Conservation (phyloP, 345 rosid genomes). For the Euphorbia peplus region DNA sequence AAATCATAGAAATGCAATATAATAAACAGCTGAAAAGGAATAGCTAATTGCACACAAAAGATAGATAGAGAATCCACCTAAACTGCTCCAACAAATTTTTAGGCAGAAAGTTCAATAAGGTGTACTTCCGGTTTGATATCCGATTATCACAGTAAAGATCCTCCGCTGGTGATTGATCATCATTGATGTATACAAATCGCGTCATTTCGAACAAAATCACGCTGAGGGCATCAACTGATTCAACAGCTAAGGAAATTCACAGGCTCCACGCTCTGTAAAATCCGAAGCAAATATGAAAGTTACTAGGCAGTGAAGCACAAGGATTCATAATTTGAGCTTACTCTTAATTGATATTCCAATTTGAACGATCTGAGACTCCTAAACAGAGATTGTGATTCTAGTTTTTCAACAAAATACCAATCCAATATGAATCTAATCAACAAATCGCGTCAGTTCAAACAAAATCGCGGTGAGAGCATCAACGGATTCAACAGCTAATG, state of each 20-base stretch:
- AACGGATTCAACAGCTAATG: neutral
- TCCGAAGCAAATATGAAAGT: neutral
- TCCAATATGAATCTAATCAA: no score
- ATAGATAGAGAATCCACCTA: conserved; percentile 51
- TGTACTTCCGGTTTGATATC: conserved; percentile 86
- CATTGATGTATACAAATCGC: conserved; percentile 83
- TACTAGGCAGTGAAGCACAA: neutral
- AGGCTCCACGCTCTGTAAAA: neutral
- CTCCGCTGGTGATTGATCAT: conserved; percentile 58
- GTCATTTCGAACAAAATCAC: conserved; percentile 53
- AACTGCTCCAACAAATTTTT: conserved; percentile 95
- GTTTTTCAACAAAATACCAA: neutral
- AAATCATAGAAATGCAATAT: neutral
- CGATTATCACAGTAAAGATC: conserved; percentile 79
- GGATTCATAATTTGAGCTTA: neutral
- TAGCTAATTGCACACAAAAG: neutral
- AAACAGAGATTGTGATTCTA: neutral
- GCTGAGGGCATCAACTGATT: neutral
- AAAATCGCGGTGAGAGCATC: conserved; percentile 17
- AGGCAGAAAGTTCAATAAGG: conserved; percentile 78
- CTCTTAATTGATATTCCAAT: neutral
- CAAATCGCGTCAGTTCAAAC: conserved; percentile 74
- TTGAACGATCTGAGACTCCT: neutral
- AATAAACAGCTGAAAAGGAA: neutral
- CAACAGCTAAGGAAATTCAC: neutral